Evolutionary conservation across 305 asterid species (phyloP).

Genomic region (Rubia tinctorum): DNA sequence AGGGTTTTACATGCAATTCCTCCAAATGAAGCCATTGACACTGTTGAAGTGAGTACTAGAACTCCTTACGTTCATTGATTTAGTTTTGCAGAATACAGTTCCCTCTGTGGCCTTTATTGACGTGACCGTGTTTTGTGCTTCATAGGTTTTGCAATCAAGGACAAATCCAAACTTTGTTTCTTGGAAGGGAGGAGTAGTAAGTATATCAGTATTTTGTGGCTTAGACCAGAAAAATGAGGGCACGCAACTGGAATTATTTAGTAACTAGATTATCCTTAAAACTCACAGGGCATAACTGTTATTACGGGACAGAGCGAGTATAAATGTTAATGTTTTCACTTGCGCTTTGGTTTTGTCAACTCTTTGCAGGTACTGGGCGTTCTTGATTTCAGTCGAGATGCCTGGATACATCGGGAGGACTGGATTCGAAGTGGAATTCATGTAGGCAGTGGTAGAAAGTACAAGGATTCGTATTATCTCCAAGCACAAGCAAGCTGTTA

Average conservation of each 20-base stretch:
- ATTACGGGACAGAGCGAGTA: too few relatives aligned
- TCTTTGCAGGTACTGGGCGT: slow-evolving; percentile 71
- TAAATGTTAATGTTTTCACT: background rate
- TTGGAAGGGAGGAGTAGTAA: slow-evolving; percentile 98
- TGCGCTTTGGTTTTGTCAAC: slow-evolving; percentile 4
- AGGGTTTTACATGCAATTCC: slow-evolving; percentile 98
- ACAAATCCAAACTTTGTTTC: slow-evolving; percentile 67
- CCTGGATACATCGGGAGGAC: slow-evolving; percentile 95
- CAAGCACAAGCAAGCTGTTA: slow-evolving; percentile 92
- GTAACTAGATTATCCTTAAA: too few relatives aligned
- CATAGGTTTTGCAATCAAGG: slow-evolving; percentile 84
- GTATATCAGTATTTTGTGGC: slow-evolving; percentile 24
- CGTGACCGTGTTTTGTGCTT: background rate
- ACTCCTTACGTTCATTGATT: slow-evolving; percentile 6
- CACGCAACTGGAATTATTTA: background rate
- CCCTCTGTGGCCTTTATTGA: background rate
- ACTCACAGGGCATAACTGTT: background rate
- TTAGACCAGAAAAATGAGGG: background rate
- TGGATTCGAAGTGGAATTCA: slow-evolving; percentile 85
- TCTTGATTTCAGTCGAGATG: slow-evolving; percentile 81
- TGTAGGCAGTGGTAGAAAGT: slow-evolving; percentile 74
- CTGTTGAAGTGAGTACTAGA: slow-evolving; percentile 69
- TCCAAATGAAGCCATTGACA: slow-evolving; percentile 94
- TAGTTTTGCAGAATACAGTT: background rate
- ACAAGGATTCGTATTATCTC: slow-evolving; percentile 84